Evolutionary conservation across 1,139 yeast species (phyloP), one percentile per base, ranked within the genome.

Genomic region (Kurtzmaniella natalensis): DNA sequence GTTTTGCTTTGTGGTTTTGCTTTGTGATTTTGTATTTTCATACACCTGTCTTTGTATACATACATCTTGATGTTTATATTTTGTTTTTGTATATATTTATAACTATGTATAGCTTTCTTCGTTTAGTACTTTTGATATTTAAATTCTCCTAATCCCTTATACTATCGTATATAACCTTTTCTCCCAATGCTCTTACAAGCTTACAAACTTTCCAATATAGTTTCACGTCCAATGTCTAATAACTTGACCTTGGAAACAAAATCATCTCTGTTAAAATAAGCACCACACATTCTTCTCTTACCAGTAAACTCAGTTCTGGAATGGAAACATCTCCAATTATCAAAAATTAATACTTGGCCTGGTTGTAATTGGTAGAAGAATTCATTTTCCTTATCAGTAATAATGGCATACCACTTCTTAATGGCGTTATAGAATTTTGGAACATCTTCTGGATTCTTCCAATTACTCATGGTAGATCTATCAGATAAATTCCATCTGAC

Each of bases 401-500:
- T 70, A 33, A 81, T 64, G 23, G 51, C 53, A 40, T 73, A 65
- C 87, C 87, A 81, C 30, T 64, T 58, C 33, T 72, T 60, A 36
- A 80, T 66, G 9, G 87, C 86, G 38, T 61, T 57, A 55, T 82
- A 81, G 53, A 81, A 78, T 45, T 59, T 59, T 14, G 73, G 72
- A 11, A 80, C 70, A 36, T 77, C 82, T 6, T 55, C 58, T 2
- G 81, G 79, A 38, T 72, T 52, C 2, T 53, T 55, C 78, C 83
- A 73, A 16, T 57, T 50, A 48, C 76, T 78, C 79, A 79, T 78
- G 15, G 83, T 69, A 2, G 86, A 77, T 28, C 89, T 61, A 50
- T 82, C 89, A 39, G 81, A 76, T 52, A 79, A 82, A 57, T 82
- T 82, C 88, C 88, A 82, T 28, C 89, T 67, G 11, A 81, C 76